These are phyloP conservation scores for Ophiocordyceps robertsii DNA, from an alignment of 2,329 filamentous ascomycete species.

Conservation along the genomic window DNA sequence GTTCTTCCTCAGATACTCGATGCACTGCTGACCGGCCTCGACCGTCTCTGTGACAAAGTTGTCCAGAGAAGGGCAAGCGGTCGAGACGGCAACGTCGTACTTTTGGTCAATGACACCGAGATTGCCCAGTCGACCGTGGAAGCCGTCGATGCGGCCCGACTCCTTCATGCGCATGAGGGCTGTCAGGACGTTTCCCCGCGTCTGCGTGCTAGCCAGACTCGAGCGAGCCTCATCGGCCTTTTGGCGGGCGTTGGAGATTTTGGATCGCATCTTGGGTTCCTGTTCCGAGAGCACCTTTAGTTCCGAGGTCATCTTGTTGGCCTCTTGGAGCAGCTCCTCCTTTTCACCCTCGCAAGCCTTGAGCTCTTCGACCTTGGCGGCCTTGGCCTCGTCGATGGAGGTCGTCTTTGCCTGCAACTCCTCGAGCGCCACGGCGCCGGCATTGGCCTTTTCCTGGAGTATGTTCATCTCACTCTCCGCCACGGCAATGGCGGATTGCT, in stretches of 20 bases:
- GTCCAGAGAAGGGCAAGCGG: conserved; percentile 79
- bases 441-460: conserved; percentile 75
- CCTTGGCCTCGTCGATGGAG: conserved; percentile 56
- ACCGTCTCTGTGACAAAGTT: conserved; percentile 96
- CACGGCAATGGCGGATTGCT: conserved; percentile 85
- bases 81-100: conserved; percentile 97
- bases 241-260: conserved; percentile 79
- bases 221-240: conserved; percentile 94
- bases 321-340: conserved; percentile 59
- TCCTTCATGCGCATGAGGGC: conserved; percentile 91
- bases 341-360: conserved; percentile 64
- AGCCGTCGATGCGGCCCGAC: conserved; percentile 91
- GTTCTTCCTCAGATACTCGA: conserved; percentile 94
- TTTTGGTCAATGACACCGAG: conserved; percentile 85
- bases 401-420: conserved; percentile 72
- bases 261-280: conserved; percentile 70
- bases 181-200: conserved; percentile 80
- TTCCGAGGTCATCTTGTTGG: conserved; percentile 56
- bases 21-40: conserved; percentile 93
- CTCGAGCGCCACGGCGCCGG: conserved; percentile 70
- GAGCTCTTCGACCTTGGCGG: conserved; percentile 59
- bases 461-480: conserved; percentile 92
- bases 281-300: conserved; percentile 58
- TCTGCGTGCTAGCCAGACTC: conserved; percentile 79
- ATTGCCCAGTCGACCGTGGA: conserved; percentile 89